Evolutionary conservation across 1,284 basidiomycete species (phyloP), one percentile per base, ranked within the genome.

Genomic region (Phenoliferia sp.): DNA sequence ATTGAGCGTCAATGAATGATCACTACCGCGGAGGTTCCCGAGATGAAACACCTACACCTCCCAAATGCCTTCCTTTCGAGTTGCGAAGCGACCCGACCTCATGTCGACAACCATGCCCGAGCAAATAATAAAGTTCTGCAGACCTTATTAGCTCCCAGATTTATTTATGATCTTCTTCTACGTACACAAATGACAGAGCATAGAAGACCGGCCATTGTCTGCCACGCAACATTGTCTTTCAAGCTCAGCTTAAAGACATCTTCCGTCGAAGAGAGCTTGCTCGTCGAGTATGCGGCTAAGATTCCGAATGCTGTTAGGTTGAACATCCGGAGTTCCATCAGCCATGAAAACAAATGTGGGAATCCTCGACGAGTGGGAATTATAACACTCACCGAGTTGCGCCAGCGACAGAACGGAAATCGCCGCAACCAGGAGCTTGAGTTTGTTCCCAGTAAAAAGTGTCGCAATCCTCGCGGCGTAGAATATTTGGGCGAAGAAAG

Each of bases 261-360:
- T 10, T 56, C 54, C 3, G 54, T 29, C 1, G n/a, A 6, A 1
- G 48, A 26, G 6, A 29, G 5, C 1, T 4, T 19, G 2, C 39
- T 12, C n/a, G 33, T 48, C 26, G 19, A 50, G 31, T 61, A 69
- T 2, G 54, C 32, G 3, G 64, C 61, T 2, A 61, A 39, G 59
- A 69, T 64, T 3, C 64, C 64, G 64, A 69, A 69, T 0, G 59
- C 68, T 64, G 57, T n/a, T n/a, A n/a, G n/a, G n/a, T n/a, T n/a
- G n/a, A n/a, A n/a, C n/a, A n/a, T n/a, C n/a, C n/a, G n/a, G n/a
- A n/a, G n/a, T n/a, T n/a, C n/a, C n/a, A n/a, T n/a, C n/a, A n/a
- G n/a, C n/a, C n/a, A 26, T 32, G 19, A 15, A 35, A 3, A 3
- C 2, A 19, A n/a, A 22, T 3, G 16, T 36, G 5, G 28, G 4